Percentiles rank a stretch among this genome's conserved stretches.
phyloP scores from a whole-genome alignment of 495 filamentous ascomycete species.

The Polyplosphaeria fusca region DNA sequence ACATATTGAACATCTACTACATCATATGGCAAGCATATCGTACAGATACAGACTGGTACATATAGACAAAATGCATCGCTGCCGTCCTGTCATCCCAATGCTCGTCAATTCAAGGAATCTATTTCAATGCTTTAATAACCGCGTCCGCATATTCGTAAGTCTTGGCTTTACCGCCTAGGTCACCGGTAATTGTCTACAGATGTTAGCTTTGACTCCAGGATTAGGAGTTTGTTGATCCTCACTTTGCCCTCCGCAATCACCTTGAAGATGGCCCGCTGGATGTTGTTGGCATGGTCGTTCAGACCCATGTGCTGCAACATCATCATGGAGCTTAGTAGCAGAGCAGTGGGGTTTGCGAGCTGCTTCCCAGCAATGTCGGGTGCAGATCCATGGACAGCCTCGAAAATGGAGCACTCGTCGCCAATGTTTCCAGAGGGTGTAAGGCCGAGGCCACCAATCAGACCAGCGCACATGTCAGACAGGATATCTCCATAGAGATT shows the following conservation, averaged over 20 bases:
- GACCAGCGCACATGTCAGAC: conserved; percentile 97
- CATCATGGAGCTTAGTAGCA: conserved; percentile 91
- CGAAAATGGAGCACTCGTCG: conserved; percentile 79
- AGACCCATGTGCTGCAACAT: conserved; percentile 99
- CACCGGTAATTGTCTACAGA: conserved; percentile 72
- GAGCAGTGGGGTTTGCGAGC: conserved; percentile 91
- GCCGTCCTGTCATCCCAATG: conserved; percentile 9
- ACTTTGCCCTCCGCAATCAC: conserved; percentile 93
- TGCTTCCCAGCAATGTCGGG: conserved; percentile 96
- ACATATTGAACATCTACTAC: no score
- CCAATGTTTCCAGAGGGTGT: conserved; percentile 98
- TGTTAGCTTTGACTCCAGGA: conserved; percentile 30
- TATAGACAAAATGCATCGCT: conserved; percentile 33
- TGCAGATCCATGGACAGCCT: conserved; percentile 96
- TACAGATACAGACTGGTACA: conserved; percentile 31
- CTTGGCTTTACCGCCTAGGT: conserved; percentile 91
- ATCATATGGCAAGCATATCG: conserved; percentile 20
- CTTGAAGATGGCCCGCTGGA: conserved; percentile 91
- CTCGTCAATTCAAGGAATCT: conserved; percentile 22
- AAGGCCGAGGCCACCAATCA: conserved; percentile 94
- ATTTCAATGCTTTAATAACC: conserved; percentile 80
- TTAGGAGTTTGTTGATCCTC: no score
- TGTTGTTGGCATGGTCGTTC: conserved; percentile 74
- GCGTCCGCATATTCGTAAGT: conserved; percentile 87
- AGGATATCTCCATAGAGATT: conserved; percentile 99